Conservation (phyloP, 2,329 filamentous ascomycete species). For the Cladosporium sp. region DNA sequence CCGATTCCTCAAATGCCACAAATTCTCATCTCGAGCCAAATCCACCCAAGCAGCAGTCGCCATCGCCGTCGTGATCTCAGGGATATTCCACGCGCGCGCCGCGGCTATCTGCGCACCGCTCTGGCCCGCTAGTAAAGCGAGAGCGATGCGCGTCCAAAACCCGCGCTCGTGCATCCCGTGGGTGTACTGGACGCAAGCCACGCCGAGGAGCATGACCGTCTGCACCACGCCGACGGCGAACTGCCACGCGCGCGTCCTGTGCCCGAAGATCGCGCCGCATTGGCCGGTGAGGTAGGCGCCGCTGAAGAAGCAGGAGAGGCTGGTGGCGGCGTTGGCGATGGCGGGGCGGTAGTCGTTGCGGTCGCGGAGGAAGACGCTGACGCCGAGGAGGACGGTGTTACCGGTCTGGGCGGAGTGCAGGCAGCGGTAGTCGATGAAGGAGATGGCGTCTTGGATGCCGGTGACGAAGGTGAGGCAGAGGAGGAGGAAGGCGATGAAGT, state of each 20-base stretch:
- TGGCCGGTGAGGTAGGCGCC: slow-evolving; percentile 60
- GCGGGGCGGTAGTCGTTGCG: slow-evolving; percentile 21
- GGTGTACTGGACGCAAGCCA: slow-evolving; percentile 36
- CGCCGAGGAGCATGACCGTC: slow-evolving; percentile 54
- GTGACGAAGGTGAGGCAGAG: slow-evolving; percentile 41
- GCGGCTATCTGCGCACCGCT: slow-evolving; percentile 62
- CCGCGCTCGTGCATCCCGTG: background rate
- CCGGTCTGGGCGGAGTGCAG: slow-evolving; percentile 67
- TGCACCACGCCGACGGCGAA: slow-evolving; percentile 57
- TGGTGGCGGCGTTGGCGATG: slow-evolving; percentile 52
- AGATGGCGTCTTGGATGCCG: slow-evolving; percentile 56
- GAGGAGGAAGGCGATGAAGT: slow-evolving; percentile 35
- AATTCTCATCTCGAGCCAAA: slow-evolving; percentile 55
- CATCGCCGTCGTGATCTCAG: slow-evolving; percentile 66
- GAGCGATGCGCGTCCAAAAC: slow-evolving; percentile 26
- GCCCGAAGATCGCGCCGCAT: slow-evolving; percentile 54
- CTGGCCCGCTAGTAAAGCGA: slow-evolving; percentile 56
- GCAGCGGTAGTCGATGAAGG: slow-evolving; percentile 62
- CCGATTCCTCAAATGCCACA: slow-evolving; percentile 51
- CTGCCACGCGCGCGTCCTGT: slow-evolving; percentile 52
- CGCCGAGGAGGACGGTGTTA: slow-evolving; percentile 60
- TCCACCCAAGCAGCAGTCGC: slow-evolving; percentile 65
- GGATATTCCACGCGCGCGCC: slow-evolving; percentile 55
- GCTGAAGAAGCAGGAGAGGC: slow-evolving; percentile 57
- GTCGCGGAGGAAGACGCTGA: slow-evolving; percentile 48